Base-by-base conservation (phyloP, 2,329 filamentous ascomycete species). In the Tolypocladium guangdongense region DNA sequence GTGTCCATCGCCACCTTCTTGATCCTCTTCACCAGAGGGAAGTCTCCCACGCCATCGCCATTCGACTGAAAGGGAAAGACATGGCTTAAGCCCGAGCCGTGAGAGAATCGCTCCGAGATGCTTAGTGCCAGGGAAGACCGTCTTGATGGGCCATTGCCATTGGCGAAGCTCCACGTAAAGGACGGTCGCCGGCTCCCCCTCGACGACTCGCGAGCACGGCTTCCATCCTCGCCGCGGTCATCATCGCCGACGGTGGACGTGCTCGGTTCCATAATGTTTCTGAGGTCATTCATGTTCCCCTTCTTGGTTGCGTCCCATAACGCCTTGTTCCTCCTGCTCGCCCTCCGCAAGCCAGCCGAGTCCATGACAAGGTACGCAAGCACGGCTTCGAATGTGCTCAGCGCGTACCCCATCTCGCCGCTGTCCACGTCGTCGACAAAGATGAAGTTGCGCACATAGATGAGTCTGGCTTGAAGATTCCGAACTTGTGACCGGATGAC, bases 371-470 rank as follows among this genome's bases (percentile, higher is more conserved):
- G 80, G 66, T 99, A 97, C 1, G 89, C 84, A 36, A 99, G 71
- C 0, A 99, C 93, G 7, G 90, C 93, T 68, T 99, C 93, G 56
- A 97, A 89, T 0, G 93, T 99, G 68, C 92, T 97, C 50, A 99
- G 71, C 0, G 92, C 91, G 68, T 99, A 99, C 10, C 93, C 93
- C 76, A 95, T 86, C 71, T 99, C 93, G 49, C 93, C 93, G 56
- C 84, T 95, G 60, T 99, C 93, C 10, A 99, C 90, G 70, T 99
- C 93, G 62, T 97, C 93, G 50, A 96, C 91, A 69, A 96, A 99
- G 60, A 96, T 93, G 65, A 96, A 99, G 63, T 95, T 90, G 45
- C 92, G 87, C 78, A 97, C 96, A 66, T 97, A 99, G n/a, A 87
- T 78, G 48, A 99, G 74, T 22, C 92, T 82, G 3, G 93, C 90